Base-by-base conservation (phyloP, 208 protist genomes). In the Crithidia expoeki region DNA sequence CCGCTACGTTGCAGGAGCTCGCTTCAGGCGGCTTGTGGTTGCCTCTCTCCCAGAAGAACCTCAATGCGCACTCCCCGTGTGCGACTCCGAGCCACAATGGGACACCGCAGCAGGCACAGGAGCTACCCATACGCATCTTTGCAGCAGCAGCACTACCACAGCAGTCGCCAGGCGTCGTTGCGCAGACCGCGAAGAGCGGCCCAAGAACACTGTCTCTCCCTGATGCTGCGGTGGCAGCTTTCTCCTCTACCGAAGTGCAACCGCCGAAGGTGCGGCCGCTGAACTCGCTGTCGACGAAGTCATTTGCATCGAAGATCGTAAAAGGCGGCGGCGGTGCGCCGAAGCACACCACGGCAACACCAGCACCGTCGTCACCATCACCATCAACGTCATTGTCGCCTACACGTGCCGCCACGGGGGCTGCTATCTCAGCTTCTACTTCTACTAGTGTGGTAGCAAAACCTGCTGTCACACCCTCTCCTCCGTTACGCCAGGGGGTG, bases 181-280 rank as follows among this genome's bases (percentile, higher is more conserved):
- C 23, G 3, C 27, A 12, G 2, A 34, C 10, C 44, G 44, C 50
- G 12, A 1, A 32, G n/a, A n/a, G n/a, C n/a, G n/a, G n/a, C n/a
- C n/a, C n/a, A n/a, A n/a, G n/a, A n/a, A n/a, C n/a, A n/a, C n/a
- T n/a, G n/a, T n/a, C n/a, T n/a, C n/a, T n/a, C 0, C 5, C 55
- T 27, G n/a, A 19, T 9, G 19, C 55, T 3, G 21, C 42, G n/a
- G 28, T 27, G 9, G 61, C 47, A 5, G 2, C 57, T 30, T 67
- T 67, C 46, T 67, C 47, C 47, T 67, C 61, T 1, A 57, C 61
- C 1, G 61, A 55, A 23, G 61, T 67, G 30, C 47, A 57, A 32
- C 33, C 47, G 2, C 61, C 49, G 0, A 67, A 55, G 34, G 1
- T 23, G 0, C 46, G 33, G 2, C 25, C 11, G 10, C 28, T 46